Conservation (phyloP, 306 rosid species). For the Purshia tridentata region DNA sequence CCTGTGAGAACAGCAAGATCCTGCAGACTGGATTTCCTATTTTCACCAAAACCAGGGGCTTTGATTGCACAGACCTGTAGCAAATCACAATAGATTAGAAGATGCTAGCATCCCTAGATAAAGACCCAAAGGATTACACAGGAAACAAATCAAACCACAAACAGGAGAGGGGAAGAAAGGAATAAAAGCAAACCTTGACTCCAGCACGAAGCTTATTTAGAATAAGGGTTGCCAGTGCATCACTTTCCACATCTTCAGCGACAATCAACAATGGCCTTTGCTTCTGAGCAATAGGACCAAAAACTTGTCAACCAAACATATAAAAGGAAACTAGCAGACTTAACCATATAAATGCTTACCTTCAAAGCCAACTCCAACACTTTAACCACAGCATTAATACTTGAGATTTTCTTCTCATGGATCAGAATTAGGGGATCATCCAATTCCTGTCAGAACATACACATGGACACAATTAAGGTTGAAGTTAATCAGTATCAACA, state of each 20-base stretch:
- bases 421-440: slow-evolving; percentile 89
- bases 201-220: slow-evolving; percentile 97
- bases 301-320: slow-evolving; percentile 7
- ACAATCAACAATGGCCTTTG: slow-evolving; percentile 86
- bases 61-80: slow-evolving; percentile 86
- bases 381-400: slow-evolving; percentile 70
- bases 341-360: slow-evolving; percentile 38
- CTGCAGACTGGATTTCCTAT: slow-evolving; percentile 67
- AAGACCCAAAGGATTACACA: neutral
- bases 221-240: slow-evolving; percentile 81
- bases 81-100: slow-evolving; percentile 11
- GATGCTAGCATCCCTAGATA: neutral
- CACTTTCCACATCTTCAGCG: slow-evolving; percentile 91
- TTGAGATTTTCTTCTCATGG: slow-evolving; percentile 93
- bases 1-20: slow-evolving; percentile 96
- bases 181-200: slow-evolving; percentile 59
- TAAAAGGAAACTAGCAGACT: slow-evolving; percentile 4
- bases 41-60: slow-evolving; percentile 97
- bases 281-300: slow-evolving; percentile 43
- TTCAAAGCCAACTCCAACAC: slow-evolving; percentile 84
- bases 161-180: neutral
- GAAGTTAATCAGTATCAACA: neutral
- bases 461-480: neutral
- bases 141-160: neutral
- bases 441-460: slow-evolving; percentile 59